Conservation (phyloP, 2,329 filamentous ascomycete species). For the Xenoacremonium recifei region DNA sequence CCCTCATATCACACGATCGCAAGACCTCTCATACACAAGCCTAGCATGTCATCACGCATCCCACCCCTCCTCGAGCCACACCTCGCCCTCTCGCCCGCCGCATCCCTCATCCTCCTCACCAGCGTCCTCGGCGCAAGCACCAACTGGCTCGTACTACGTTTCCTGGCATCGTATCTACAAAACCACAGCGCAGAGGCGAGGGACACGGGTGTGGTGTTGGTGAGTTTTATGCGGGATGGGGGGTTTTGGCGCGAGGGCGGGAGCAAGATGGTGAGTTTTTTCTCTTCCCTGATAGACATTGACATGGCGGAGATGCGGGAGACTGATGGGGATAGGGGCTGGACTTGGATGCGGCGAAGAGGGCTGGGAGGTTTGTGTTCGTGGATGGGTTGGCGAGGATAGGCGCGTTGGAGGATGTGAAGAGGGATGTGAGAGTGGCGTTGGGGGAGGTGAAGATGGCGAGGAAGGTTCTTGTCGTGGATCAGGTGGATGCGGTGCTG, state of each 20-base stretch:
- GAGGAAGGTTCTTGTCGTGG: slow-evolving; percentile 59
- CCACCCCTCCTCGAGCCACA: slow-evolving; percentile 66
- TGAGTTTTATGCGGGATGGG: slow-evolving; percentile 79
- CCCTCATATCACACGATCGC: neutral
- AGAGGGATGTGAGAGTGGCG: slow-evolving; percentile 37
- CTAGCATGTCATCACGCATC: slow-evolving; percentile 48
- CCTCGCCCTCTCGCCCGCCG: slow-evolving; percentile 54
- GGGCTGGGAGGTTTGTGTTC: slow-evolving; percentile 64
- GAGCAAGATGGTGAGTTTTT: slow-evolving; percentile 56
- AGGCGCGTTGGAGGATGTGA: slow-evolving; percentile 35
- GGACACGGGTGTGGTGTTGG: slow-evolving; percentile 62
- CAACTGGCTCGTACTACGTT: slow-evolving; percentile 64
- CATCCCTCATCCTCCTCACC: slow-evolving; percentile 65
- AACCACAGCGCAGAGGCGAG: slow-evolving; percentile 19
- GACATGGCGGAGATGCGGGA: neutral
- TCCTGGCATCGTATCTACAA: slow-evolving; percentile 47
- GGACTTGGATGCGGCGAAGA: slow-evolving; percentile 62
- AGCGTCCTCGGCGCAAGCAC: slow-evolving; percentile 63
- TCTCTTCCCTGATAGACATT: neutral
- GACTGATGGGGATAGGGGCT: slow-evolving; percentile 52
- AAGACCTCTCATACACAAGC: neutral
- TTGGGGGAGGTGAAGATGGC: slow-evolving; percentile 32
- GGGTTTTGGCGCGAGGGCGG: slow-evolving; percentile 76
- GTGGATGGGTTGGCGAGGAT: slow-evolving; percentile 67
- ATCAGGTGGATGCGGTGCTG: slow-evolving; percentile 64